Evolutionary conservation across 1,139 yeast genomes (phyloP).

Genomic region (Pichia sp.): DNA sequence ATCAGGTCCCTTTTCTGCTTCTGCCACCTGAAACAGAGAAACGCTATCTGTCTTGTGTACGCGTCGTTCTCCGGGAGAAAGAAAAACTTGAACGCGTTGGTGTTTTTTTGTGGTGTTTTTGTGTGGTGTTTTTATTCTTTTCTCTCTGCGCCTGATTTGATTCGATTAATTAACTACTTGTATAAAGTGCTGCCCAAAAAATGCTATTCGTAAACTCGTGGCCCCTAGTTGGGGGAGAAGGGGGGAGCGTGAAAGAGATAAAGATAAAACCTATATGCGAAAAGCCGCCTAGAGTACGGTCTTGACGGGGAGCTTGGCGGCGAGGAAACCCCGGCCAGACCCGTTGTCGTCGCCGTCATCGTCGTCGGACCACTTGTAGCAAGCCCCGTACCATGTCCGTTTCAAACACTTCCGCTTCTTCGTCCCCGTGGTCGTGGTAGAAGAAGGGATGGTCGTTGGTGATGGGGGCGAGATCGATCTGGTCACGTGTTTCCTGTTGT

Average conservation of each 20-base stretch:
- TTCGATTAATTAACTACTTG: too few relatives aligned
- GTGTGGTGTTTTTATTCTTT: not conserved
- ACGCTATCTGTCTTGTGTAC: not conserved
- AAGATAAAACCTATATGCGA: too few relatives aligned
- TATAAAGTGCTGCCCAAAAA: not conserved
- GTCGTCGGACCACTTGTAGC: slow-evolving; percentile 34
- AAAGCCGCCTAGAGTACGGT: not conserved
- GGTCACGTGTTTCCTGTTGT: slow-evolving; percentile 29
- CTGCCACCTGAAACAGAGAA: too few relatives aligned
- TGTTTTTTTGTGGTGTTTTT: not conserved
- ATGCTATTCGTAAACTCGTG: not conserved
- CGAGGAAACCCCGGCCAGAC: not conserved
- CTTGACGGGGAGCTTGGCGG: not conserved
- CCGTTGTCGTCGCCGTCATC: slow-evolving; percentile 20
- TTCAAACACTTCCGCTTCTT: slow-evolving; percentile 29
- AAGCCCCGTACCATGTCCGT: slow-evolving; percentile 36
- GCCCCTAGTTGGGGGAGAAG: not conserved
- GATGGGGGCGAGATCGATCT: not conserved
- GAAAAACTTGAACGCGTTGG: not conserved
- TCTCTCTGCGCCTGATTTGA: too few relatives aligned
- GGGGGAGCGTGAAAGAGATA: too few relatives aligned
- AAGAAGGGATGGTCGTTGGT: slow-evolving; percentile 16
- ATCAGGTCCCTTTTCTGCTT: not conserved
- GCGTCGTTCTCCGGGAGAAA: not conserved
- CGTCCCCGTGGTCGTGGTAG: slow-evolving; percentile 19